Conservation (phyloP, 1,139 yeast genomes). For the Pneumocystis wakefieldiae region DNA sequence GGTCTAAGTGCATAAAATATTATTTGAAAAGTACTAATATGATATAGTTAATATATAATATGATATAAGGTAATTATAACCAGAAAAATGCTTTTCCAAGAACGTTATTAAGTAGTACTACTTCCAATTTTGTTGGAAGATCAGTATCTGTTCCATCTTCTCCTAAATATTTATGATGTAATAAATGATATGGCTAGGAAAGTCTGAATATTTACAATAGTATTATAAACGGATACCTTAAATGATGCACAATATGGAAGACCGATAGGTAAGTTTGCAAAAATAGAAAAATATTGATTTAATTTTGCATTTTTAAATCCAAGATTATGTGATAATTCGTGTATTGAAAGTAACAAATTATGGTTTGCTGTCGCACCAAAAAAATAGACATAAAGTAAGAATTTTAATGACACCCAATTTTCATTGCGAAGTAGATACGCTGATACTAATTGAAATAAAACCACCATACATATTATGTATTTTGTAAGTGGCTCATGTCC, state of each 20-base stretch:
- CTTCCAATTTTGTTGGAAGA: conserved; percentile 68
- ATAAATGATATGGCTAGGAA: conserved; percentile 57
- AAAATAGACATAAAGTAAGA: conserved; percentile 50
- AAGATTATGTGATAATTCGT: conserved; percentile 72
- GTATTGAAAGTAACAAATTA: conserved; percentile 73
- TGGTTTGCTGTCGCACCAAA: conserved; percentile 81
- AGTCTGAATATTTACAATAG: not conserved
- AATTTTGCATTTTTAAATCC: conserved; percentile 67
- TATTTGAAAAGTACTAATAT: conserved; percentile 61
- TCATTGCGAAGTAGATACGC: conserved; percentile 50
- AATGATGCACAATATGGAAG: conserved; percentile 83
- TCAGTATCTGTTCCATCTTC: conserved; percentile 76
- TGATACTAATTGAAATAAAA: conserved; percentile 42
- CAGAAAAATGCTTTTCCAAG: conserved; percentile 73
- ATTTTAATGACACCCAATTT: conserved; percentile 39
- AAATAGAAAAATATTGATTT: conserved; percentile 62
- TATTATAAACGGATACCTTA: conserved; percentile 24
- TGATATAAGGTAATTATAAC: not conserved
- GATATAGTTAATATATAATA: not conserved
- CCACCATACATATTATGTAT: conserved; percentile 53
- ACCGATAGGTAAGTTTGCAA: conserved; percentile 74
- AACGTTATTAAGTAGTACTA: conserved; percentile 53
- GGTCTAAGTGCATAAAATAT: conserved; percentile 83
- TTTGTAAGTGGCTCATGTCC: conserved; percentile 83
- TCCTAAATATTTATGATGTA: conserved; percentile 86